These are phyloP conservation scores for Adiantum capillusveneris DNA, from an alignment of 75 land plant species.

Conservation along the genomic window DNA sequence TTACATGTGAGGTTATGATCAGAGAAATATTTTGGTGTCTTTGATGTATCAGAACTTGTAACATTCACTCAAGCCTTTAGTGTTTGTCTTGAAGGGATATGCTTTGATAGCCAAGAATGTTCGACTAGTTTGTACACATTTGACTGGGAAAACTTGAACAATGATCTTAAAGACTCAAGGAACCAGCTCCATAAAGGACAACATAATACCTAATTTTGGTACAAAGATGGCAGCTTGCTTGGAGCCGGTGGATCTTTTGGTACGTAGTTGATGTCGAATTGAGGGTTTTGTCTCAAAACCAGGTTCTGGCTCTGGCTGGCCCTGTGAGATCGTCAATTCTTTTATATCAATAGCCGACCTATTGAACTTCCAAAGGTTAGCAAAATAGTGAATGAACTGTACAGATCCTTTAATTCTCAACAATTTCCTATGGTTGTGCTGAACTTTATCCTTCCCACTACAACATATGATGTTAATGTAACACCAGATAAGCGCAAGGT, in stretches of 20 bases:
- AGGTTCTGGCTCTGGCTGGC: constrained; percentile 75
- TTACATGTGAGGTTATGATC: constrained; percentile 50
- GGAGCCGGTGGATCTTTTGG: constrained; percentile 42
- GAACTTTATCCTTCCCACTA: constrained; percentile 64
- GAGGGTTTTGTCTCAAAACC: constrained; percentile 89
- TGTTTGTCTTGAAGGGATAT: constrained; percentile 44
- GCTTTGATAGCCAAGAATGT: constrained; percentile 86
- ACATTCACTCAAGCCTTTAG: too few relatives aligned
- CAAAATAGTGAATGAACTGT: constrained; percentile 80
- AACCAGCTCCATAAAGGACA: constrained; percentile 74
- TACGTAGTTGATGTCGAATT: constrained; percentile 45
- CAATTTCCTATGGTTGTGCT: constrained; percentile 85
- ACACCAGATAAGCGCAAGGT: constrained; percentile 93
- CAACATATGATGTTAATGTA: constrained; percentile 83
- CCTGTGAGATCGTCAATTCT: constrained; percentile 74
- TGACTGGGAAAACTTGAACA: constrained; percentile 56
- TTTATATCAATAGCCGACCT: constrained; percentile 82
- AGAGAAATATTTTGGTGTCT: too few relatives aligned
- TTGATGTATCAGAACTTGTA: too few relatives aligned
- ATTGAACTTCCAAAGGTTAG: constrained; percentile 87
- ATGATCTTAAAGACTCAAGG: constrained; percentile 77
- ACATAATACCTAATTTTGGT: constrained; percentile 81
- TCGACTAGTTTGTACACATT: constrained; percentile 72
- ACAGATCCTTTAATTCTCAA: constrained; percentile 62
- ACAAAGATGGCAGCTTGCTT: constrained; percentile 59